Percentiles rank a stretch among this genome's conserved stretches.
Conservation (phyloP, 2,329 filamentous ascomycete species). For the Ophiostoma ulmi region DNA sequence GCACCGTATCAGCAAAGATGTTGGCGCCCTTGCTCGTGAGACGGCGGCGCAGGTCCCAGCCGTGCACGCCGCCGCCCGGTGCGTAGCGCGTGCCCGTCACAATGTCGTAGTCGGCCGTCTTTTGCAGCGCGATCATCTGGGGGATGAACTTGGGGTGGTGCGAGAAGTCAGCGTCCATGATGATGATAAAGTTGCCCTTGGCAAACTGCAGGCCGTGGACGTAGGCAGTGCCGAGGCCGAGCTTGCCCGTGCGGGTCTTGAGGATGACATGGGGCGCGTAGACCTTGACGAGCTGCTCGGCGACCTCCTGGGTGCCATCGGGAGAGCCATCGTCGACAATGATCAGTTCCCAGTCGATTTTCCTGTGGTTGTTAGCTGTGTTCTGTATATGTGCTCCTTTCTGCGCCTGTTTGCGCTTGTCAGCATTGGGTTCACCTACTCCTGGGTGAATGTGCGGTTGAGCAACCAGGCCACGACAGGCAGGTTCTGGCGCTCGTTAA, state of each 20-base stretch:
- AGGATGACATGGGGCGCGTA: constrained; percentile 78
- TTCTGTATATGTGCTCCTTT: neutral
- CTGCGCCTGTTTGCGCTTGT: too few relatives aligned
- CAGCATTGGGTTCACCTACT: constrained; percentile 50
- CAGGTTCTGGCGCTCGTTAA: constrained; percentile 96
- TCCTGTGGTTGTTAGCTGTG: constrained; percentile 46
- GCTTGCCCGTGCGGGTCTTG: constrained; percentile 85
- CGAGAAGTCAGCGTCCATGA: constrained; percentile 99
- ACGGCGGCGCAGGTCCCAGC: constrained; percentile 92
- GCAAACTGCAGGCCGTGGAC: constrained; percentile 88
- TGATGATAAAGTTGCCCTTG: constrained; percentile 93
- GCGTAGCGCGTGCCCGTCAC: constrained; percentile 95
- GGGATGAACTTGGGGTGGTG: constrained; percentile 99
- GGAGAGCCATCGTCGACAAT: constrained; percentile 98
- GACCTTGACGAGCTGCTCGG: constrained; percentile 80
- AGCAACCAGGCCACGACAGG: constrained; percentile 94
- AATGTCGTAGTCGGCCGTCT: constrained; percentile 78
- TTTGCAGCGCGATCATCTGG: constrained; percentile 81
- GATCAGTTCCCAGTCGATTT: constrained; percentile 94
- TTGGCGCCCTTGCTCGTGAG: constrained; percentile 84
- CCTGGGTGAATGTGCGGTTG: constrained; percentile 82
- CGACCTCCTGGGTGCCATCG: constrained; percentile 88
- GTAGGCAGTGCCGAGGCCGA: constrained; percentile 94
- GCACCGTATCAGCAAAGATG: constrained; percentile 88
- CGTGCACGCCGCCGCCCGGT: constrained; percentile 81